These are phyloP conservation scores for Hygrocybe punicea DNA, from an alignment of 768 basidiomycete species.

Conservation along the genomic window DNA sequence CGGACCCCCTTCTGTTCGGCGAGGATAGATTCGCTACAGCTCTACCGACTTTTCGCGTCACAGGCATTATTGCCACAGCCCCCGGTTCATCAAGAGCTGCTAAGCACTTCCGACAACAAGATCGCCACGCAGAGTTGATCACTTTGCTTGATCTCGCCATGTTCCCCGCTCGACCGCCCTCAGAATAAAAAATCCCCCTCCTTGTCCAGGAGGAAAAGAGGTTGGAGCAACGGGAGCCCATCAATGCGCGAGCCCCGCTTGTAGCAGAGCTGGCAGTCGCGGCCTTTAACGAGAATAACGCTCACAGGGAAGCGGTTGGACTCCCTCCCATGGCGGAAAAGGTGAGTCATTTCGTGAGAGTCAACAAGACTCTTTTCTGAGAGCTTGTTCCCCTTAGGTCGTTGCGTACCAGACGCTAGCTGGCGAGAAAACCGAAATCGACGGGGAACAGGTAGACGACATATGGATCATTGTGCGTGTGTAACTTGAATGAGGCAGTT, in stretches of 20 bases:
- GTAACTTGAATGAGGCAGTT: no score
- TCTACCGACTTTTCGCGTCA: slow-evolving; percentile 12
- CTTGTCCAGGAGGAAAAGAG: slow-evolving; percentile 28
- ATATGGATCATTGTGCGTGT: no score
- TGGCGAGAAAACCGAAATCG: no score
- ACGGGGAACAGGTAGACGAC: no score
- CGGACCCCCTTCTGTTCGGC: slow-evolving; percentile 17
- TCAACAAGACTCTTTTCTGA: not conserved
- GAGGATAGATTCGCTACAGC: slow-evolving; percentile 4
- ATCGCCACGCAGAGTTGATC: slow-evolving; percentile 16
- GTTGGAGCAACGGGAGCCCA: not conserved
- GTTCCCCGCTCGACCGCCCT: slow-evolving; percentile 15
- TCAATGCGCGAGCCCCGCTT: slow-evolving; percentile 17
- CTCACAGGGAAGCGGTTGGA: slow-evolving; percentile 9
- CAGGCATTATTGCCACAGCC: slow-evolving; percentile 27
- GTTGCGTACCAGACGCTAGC: no score
- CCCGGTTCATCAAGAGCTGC: slow-evolving; percentile 24
- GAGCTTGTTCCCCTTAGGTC: slow-evolving; percentile 8
- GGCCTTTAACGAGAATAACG: slow-evolving; percentile 28
- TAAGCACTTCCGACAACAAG: slow-evolving; percentile 17
- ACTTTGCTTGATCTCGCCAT: slow-evolving; percentile 14
- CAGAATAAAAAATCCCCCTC: slow-evolving; percentile 16
- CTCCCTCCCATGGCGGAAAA: slow-evolving; percentile 14
- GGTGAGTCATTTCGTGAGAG: not conserved
- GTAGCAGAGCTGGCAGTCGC: slow-evolving; percentile 26